These are phyloP conservation scores for Diplodia mutila DNA, from an alignment of 2,329 filamentous ascomycete genomes.

Conservation along the genomic window DNA sequence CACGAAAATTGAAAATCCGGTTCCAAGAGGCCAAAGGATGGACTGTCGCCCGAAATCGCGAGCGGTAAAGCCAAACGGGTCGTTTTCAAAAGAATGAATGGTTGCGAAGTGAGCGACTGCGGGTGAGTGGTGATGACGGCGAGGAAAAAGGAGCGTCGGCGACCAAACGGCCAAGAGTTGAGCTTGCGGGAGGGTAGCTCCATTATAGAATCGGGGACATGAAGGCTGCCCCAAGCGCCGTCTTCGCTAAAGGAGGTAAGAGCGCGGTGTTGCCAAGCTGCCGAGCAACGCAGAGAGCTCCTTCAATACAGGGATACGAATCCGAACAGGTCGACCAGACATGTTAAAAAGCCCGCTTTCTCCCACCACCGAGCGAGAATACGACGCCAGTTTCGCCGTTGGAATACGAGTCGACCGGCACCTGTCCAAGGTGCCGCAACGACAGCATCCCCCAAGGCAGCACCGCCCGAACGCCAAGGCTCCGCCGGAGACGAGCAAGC, in stretches of 20 bases:
- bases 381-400: background rate
- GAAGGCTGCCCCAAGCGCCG: slow-evolving; percentile 4
- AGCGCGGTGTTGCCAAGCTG: slow-evolving; percentile 21
- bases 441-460: background rate
- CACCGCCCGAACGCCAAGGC: slow-evolving; percentile 12
- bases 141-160: slow-evolving; percentile 7
- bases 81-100: background rate
- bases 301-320: slow-evolving; percentile 18
- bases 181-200: background rate
- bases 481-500: background rate
- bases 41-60: too few species aligned
- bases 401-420: background rate
- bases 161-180: background rate
- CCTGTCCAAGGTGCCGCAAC: background rate
- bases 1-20: background rate
- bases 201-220: slow-evolving; percentile 1
- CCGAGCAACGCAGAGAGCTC: slow-evolving; percentile 1
- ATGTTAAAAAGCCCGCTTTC: background rate
- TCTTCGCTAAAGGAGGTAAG: slow-evolving; percentile 23
- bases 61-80: background rate
- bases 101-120: background rate
- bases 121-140: background rate
- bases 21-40: too few species aligned
- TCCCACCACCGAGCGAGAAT: background rate
- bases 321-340: background rate